Evolutionary conservation across 495 filamentous ascomycete genomes (phyloP).

Genomic region (Daldinia vernicosa): DNA sequence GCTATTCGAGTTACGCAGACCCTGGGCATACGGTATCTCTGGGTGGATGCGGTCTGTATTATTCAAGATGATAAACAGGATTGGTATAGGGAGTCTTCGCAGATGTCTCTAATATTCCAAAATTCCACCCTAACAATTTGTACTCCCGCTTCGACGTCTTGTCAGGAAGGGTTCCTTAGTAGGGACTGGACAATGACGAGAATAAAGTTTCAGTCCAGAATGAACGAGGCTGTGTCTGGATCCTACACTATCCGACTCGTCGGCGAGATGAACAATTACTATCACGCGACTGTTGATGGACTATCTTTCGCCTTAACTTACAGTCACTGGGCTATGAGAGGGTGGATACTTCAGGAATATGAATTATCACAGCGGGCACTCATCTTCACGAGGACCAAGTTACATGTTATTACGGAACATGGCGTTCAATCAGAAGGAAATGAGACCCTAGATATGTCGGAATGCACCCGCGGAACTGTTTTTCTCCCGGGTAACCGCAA

Average conservation of each 20-base stretch:
- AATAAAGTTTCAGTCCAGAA: background rate
- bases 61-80: slow-evolving; percentile 26
- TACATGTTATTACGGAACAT: slow-evolving; percentile 11
- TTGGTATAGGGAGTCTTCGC: slow-evolving; percentile 27
- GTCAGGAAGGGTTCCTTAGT: background rate
- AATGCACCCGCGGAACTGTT: background rate
- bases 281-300: background rate
- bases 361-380: slow-evolving; percentile 14
- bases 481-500: background rate
- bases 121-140: slow-evolving; percentile 23
- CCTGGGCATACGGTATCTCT: slow-evolving; percentile 25
- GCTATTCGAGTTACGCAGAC: slow-evolving; percentile 11
- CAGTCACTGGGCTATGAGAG: slow-evolving; percentile 14
- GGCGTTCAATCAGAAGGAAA: background rate
- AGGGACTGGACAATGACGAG: background rate
- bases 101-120: slow-evolving; percentile 27
- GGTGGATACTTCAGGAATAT: slow-evolving; percentile 31
- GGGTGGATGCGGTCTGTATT: slow-evolving; percentile 36
- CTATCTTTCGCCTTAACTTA: background rate
- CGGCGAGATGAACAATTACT: background rate
- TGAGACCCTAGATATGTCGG: background rate
- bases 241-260: background rate
- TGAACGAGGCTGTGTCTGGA: background rate
- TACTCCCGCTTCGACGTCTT: slow-evolving; percentile 25
- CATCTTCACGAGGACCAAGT: slow-evolving; percentile 11